Conservation (phyloP, 2,329 filamentous ascomycete species). For the Nothopassalora personata region DNA sequence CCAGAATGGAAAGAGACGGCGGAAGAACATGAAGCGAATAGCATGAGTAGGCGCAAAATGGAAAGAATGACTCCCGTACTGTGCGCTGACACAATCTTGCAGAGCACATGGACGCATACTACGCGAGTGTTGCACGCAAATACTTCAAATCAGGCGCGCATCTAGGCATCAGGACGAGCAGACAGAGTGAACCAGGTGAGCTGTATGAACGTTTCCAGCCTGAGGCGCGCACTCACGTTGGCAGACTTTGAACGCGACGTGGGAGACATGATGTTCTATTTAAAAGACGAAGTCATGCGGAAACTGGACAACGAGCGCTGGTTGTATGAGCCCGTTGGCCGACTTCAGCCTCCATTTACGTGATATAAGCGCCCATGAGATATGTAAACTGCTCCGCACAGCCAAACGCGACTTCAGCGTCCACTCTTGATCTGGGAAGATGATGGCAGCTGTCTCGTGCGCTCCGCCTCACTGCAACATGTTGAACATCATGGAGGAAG, state of each 20-base stretch:
- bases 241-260: conserved; percentile 24
- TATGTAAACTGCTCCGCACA: not conserved
- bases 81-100: not conserved
- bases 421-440: not conserved
- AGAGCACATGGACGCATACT: conserved; percentile 20
- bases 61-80: too few relatives aligned
- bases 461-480: not conserved
- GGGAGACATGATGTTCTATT: conserved; percentile 18
- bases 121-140: conserved; percentile 19
- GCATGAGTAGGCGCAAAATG: not conserved
- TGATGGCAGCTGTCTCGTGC: too few relatives aligned
- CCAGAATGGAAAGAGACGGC: conserved; percentile 7
- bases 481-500: not conserved
- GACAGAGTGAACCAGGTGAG: conserved; percentile 25
- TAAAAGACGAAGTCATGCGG: conserved; percentile 23
- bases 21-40: conserved; percentile 8
- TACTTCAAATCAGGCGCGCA: conserved; percentile 27
- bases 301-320: conserved; percentile 27
- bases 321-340: conserved; percentile 24
- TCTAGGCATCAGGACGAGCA: conserved; percentile 14
- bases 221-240: not conserved
- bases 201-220: not conserved
- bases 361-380: not conserved
- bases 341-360: not conserved
- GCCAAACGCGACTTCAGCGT: not conserved